These are phyloP conservation scores for Bacterosira constricta DNA, from an alignment of 108 stramenopile genomes.

Conservation along the genomic window DNA sequence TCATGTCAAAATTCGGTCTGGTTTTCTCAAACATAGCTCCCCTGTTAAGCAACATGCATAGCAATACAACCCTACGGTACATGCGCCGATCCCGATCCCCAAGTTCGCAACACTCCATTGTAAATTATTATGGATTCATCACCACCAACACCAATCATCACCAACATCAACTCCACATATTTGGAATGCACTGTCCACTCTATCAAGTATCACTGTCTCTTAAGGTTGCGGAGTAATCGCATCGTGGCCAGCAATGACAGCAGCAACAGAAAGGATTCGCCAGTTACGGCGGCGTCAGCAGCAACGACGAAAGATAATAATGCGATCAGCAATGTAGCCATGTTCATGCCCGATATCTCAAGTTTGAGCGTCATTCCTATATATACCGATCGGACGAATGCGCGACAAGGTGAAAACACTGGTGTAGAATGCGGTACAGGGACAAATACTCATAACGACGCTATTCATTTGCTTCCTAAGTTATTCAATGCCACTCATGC, in stretches of 20 bases:
- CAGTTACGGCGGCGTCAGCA: background rate
- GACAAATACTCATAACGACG: too few species aligned
- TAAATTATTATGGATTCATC: background rate
- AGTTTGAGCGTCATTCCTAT: slow-evolving; percentile 40
- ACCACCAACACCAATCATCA: slow-evolving; percentile 38
- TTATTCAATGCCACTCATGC: background rate
- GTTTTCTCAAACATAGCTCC: too few species aligned
- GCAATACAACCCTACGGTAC: too few species aligned
- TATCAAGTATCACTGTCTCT: slow-evolving; percentile 32
- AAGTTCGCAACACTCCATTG: too few species aligned
- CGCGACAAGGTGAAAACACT: background rate
- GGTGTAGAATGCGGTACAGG: too few species aligned
- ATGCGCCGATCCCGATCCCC: too few species aligned
- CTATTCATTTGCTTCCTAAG: slow-evolving; percentile 33
- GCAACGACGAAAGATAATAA: background rate
- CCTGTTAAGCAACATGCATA: too few species aligned
- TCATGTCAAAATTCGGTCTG: too few species aligned
- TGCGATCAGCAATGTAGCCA: background rate
- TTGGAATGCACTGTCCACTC: slow-evolving; percentile 43
- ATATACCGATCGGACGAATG: background rate
- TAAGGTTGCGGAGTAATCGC: slow-evolving; percentile 19
- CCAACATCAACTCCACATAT: slow-evolving; percentile 17
- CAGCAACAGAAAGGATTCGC: background rate
- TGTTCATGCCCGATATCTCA: slow-evolving; percentile 30
- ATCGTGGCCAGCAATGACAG: background rate